A percentile compares a stretch with the other conserved stretches of the same genome.
These are phyloP conservation scores for Sphaerulina populicola DNA, from an alignment of 2,329 filamentous ascomycete genomes.

Conservation along the genomic window DNA sequence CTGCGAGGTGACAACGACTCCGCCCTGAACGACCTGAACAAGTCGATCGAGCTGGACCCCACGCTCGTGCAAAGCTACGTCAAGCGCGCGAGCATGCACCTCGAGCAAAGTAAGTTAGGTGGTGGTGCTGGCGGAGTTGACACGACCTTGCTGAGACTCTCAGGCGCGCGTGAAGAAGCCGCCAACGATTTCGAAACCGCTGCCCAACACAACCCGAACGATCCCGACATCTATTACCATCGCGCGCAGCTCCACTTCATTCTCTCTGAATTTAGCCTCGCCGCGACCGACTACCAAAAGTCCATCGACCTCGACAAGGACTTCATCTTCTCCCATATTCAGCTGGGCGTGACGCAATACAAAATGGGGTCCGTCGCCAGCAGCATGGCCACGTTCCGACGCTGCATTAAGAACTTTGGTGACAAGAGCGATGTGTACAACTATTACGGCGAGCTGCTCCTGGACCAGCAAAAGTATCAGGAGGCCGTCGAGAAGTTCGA, in stretches of 20 bases:
- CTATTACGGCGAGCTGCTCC: conserved; percentile 94
- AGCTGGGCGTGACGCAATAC: conserved; percentile 97
- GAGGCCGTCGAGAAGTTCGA: conserved; percentile 98
- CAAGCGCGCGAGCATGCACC: conserved; percentile 95
- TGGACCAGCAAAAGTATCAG: conserved; percentile 91
- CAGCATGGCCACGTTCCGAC: conserved; percentile 95
- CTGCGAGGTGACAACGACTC: conserved; percentile 78
- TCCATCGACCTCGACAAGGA: conserved; percentile 92
- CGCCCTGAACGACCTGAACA: conserved; percentile 77
- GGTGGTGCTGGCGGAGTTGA: conserved; percentile 10
- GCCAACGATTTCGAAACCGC: conserved; percentile 81
- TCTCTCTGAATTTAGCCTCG: conserved; percentile 82
- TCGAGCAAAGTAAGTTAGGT: conserved; percentile 66
- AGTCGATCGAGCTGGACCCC: conserved; percentile 84
- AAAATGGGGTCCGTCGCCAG: conserved; percentile 98
- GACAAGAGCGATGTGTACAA: conserved; percentile 97
- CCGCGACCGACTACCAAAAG: conserved; percentile 97
- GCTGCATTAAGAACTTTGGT: conserved; percentile 97
- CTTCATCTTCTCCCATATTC: conserved; percentile 99
- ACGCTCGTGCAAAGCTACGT: conserved; percentile 92
- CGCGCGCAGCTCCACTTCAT: conserved; percentile 98
- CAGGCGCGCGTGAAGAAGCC: conserved; percentile 75
- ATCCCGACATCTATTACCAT: conserved; percentile 98
- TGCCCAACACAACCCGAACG: conserved; percentile 71
- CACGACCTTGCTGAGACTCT: conserved; percentile 28